Base-by-base conservation (phyloP, 495 filamentous ascomycete species). In the Neurospora discreta region DNA sequence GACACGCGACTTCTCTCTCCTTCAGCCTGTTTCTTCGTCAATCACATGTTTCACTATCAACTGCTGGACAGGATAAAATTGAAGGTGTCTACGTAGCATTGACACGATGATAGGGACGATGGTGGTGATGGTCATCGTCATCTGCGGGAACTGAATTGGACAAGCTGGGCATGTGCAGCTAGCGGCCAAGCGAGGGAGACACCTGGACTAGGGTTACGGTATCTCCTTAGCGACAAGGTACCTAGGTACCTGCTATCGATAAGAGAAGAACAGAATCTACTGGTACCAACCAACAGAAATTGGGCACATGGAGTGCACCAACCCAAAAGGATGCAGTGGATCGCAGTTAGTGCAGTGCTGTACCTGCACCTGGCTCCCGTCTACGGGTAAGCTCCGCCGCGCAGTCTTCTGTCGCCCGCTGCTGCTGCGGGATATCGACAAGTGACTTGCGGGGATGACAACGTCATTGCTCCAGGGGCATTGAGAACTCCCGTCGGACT, bases 401-500 rank as follows among this genome's bases (percentile, higher is more conserved):
- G 52, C 52, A 60, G 52, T 60, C 52, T 13, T 60, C 26, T 30
- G 30, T 15, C 52, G 52, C 52, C 52, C 52, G 52, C 52, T 30
- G 26, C 52, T 60, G 26, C 46, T 58, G 20, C 46, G 46, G 20
- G 20, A 30, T 58, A 11, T 58, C 46, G 46, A 58, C 39, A n/a
- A 33, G 69, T n/a, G 38, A 18, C 40, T 33, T 23, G 69, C 26
- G 69, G 42, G 41, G 30, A 33, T 23, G 40, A 52, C 41, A 70
- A 70, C 69, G 69, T 70, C 69, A 70, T 58, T 46, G 26, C 52
- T 60, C 52, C 52, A n/a, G n/a, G n/a, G n/a, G n/a, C n/a, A 60
- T 60, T 33, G 16, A 23, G 52, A 13, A 26, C 40, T 41, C n/a
- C n/a, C n/a, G n/a, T n/a, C 15, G 40, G 39, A 58, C 20, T 58